Conservation (phyloP, 768 basidiomycete genomes). For the Postia placenta region DNA sequence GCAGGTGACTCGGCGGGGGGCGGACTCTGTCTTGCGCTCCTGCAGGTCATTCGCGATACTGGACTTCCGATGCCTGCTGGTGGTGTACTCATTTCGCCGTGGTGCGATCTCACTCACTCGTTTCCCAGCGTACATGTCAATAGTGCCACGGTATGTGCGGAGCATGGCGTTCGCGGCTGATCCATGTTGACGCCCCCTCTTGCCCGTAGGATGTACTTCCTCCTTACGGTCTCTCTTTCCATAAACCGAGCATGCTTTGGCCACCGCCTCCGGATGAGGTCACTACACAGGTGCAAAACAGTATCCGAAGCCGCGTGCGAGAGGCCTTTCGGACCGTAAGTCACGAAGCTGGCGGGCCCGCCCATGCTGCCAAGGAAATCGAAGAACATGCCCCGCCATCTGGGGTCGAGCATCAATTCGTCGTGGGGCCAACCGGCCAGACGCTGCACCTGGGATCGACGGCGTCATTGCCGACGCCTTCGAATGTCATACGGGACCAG, state of each 20-base stretch:
- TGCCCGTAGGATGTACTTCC: conserved; percentile 69
- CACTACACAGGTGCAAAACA: conserved; percentile 47
- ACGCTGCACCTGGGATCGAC: conserved; percentile 47
- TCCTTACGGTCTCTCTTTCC: conserved; percentile 64
- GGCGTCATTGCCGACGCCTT: conserved; percentile 32
- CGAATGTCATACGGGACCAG: conserved; percentile 31
- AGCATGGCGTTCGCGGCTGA: neutral
- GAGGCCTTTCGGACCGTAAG: conserved; percentile 36
- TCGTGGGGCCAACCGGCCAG: conserved; percentile 18
- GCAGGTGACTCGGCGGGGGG: conserved; percentile 95
- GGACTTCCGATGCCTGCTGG: conserved; percentile 82
- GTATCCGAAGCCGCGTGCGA: conserved; percentile 55
- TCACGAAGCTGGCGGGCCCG: neutral
- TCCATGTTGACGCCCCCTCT: neutral
- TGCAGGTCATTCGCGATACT: conserved; percentile 83
- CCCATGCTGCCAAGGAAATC: neutral
- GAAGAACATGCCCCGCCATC: neutral
- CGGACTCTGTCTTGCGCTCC: conserved; percentile 73
- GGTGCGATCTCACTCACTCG: conserved; percentile 92
- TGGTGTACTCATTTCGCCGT: conserved; percentile 85
- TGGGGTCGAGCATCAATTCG: conserved; percentile 10
- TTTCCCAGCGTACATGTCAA: conserved; percentile 87
- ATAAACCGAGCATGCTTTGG: conserved; percentile 76
- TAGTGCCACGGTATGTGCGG: conserved; percentile 61
- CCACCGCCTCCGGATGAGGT: conserved; percentile 68